Evolutionary conservation across 1,284 basidiomycete genomes (phyloP).

Genomic region (Papiliotrema fonsecae): DNA sequence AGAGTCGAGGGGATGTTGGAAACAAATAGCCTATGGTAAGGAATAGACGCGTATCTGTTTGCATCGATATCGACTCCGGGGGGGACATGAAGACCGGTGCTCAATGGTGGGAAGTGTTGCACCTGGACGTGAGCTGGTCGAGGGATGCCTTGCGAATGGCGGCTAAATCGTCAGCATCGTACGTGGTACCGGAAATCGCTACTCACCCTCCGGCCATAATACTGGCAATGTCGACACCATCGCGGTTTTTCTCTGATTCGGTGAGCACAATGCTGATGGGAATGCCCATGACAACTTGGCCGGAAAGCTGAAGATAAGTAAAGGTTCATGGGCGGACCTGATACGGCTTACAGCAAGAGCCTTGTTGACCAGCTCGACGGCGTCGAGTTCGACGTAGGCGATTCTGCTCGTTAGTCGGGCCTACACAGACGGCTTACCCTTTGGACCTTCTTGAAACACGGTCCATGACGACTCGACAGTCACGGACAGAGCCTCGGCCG

Average conservation of each 20-base stretch:
- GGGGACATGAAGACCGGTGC: conserved; percentile 27
- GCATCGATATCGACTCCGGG: conserved; percentile 43
- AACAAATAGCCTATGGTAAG: conserved; percentile 77
- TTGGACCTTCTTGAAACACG: conserved; percentile 87
- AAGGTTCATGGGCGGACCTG: no score
- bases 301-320: conserved; percentile 50
- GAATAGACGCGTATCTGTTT: conserved; percentile 48
- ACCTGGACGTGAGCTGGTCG: conserved; percentile 14
- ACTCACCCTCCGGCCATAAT: conserved; percentile 9
- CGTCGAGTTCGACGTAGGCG: conserved; percentile 93
- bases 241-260: conserved; percentile 87
- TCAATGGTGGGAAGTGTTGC: conserved; percentile 35
- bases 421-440: conserved; percentile 59
- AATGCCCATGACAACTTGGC: conserved; percentile 94
- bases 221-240: conserved; percentile 44
- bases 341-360: conserved; percentile 64
- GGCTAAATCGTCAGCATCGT: conserved; percentile 1
- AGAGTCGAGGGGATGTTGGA: conserved; percentile 95
- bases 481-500: conserved; percentile 84
- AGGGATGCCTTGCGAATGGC: conserved; percentile 1
- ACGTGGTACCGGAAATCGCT: neutral
- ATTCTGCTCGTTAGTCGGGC: conserved; percentile 53
- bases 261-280: conserved; percentile 94
- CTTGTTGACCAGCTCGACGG: conserved; percentile 83
- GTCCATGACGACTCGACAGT: conserved; percentile 92